Evolutionary conservation across 202 grass and related monocot species (phyloP).

Genomic region (Miscanthus sacchariflorus): DNA sequence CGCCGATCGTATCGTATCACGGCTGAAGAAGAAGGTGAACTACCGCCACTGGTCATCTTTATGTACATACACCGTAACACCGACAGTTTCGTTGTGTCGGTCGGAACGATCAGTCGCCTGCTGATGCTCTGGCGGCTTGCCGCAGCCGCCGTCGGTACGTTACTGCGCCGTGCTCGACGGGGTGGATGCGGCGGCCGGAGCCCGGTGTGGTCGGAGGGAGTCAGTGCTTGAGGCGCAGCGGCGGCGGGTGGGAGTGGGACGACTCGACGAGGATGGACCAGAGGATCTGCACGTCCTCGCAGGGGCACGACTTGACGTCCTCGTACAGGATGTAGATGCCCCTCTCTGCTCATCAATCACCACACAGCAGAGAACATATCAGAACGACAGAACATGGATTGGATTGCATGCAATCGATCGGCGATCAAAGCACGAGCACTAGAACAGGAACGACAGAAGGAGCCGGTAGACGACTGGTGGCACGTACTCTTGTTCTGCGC

Average conservation of each 20-base stretch:
- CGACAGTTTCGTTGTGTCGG: constrained; percentile 11
- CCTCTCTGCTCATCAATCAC: constrained; percentile 26
- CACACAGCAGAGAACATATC: not conserved
- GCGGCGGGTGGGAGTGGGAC: constrained; percentile 53
- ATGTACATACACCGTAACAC: constrained; percentile 54
- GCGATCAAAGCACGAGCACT: not conserved
- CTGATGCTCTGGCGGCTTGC: constrained; percentile 2
- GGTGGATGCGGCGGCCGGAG: not conserved
- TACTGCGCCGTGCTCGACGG: constrained; percentile 51
- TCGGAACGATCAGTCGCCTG: not conserved
- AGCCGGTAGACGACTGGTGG: not conserved
- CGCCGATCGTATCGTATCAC: not conserved
- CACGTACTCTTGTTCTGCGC: constrained; percentile 69
- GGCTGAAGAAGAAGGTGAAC: not conserved
- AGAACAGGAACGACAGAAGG: not conserved
- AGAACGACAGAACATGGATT: not conserved
- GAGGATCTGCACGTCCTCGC: constrained; percentile 85
- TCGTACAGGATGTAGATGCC: constrained; percentile 91
- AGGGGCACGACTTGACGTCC: constrained; percentile 89
- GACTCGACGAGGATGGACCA: constrained; percentile 91
- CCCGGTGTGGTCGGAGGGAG: too few species aligned
- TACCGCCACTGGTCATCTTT: not conserved
- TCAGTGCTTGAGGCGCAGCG: constrained; percentile 58
- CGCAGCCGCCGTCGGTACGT: constrained; percentile 43
- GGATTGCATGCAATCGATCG: not conserved